Evolutionary conservation across 495 filamentous ascomycete species (phyloP).

Genomic region (Penicillium daleae): DNA sequence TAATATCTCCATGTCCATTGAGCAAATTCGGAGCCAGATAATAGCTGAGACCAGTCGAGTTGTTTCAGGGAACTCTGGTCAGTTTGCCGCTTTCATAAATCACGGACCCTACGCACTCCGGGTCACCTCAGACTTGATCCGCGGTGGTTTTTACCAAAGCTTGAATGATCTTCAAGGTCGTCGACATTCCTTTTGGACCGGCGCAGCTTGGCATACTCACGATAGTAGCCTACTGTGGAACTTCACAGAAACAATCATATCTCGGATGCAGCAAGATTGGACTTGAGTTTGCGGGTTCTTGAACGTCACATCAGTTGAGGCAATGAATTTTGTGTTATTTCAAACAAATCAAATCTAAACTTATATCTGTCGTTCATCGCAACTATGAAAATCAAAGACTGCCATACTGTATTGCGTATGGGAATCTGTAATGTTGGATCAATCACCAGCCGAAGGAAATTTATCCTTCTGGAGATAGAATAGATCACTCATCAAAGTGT

Average conservation of each 20-base stretch:
- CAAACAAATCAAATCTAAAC: background rate
- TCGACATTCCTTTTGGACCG: background rate
- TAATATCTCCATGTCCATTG: background rate
- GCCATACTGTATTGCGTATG: no score
- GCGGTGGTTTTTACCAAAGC: background rate
- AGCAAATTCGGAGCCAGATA: background rate
- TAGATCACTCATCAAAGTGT: background rate
- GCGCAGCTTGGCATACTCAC: conserved; percentile 3
- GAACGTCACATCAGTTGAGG: background rate
- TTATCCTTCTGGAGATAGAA: no score
- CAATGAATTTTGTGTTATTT: background rate
- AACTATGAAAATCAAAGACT: no score
- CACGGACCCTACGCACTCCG: background rate
- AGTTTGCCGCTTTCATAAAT: background rate
- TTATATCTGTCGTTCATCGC: no score
- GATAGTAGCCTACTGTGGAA: conserved; percentile 4
- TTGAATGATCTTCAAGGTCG: background rate
- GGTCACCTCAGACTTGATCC: background rate
- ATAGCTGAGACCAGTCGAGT: background rate
- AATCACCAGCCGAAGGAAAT: no score
- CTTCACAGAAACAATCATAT: background rate
- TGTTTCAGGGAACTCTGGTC: background rate
- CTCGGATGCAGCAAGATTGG: background rate
- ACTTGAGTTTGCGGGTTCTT: background rate
- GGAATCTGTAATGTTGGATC: background rate